Base-by-base conservation (phyloP, 208 protist genomes). In the Endotrypanum monterogeii region DNA sequence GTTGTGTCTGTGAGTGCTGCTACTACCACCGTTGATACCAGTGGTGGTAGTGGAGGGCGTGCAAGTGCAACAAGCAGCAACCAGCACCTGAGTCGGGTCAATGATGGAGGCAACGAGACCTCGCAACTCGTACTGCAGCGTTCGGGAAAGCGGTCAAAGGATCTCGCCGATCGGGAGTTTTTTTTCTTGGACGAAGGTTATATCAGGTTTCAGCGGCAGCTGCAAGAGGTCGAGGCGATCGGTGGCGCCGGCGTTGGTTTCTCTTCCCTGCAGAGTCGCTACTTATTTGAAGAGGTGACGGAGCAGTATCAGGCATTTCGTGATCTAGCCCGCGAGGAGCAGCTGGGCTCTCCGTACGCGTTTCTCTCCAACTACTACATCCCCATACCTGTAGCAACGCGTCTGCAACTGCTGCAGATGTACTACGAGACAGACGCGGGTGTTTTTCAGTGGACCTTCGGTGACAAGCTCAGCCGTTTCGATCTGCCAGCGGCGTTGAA, bases 221-320 rank as follows among this genome's bases (percentile, higher is more conserved):
- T 95, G 54, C 82, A 83, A 67, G 61, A 87, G 56, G 72, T 70
- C 7, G 83, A 76, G 63, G 71, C 58, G 25, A 73, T 81, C n/a
- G 54, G 74, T 61, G 62, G 80, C 9, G 35, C 67, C 54, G 62
- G 65, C 51, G 50, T 75, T 51, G 79, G 56, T 20, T 69, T 76
- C 20, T 75, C 82, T 0, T 83, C 76, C 18, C 68, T 87, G 25
- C 83, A 81, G 52, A 92, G 74, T 48, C 69, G 69, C 23, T 81
- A 89, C 58, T 73, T 95, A 16, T 74, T 84, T 41, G 81, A 95
- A 39, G 88, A 94, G 73, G 82, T 94, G 23, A 72, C 60, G 14
- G 91, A 95, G 73, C 93, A 97, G 73, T 96, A 90, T 72, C 76
- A 89, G 62, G 44, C 93, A 12, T 97, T 91, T 77, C 74, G 87